Evolutionary conservation across 169 alveolate species (phyloP).

Genomic region (Plasmodium blacklocki): DNA sequence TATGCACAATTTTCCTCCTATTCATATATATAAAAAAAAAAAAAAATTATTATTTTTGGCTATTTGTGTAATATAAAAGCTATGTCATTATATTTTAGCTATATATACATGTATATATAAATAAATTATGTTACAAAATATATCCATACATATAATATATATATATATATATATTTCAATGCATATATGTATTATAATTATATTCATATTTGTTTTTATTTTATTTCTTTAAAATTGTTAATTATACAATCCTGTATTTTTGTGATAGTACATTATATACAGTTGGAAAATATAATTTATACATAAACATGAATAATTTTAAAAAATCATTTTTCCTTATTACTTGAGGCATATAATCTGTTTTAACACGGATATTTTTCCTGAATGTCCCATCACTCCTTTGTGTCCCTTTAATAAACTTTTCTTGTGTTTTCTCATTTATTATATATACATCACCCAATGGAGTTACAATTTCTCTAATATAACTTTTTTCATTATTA

Average conservation of each 20-base stretch:
- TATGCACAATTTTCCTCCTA: slow-evolving; percentile 72
- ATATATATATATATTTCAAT: neutral
- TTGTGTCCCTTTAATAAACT: slow-evolving; percentile 78
- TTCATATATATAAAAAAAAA: neutral
- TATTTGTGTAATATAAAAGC: too few relatives aligned
- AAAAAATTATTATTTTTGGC: too few relatives aligned
- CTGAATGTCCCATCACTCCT: slow-evolving; percentile 86
- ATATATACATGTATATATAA: neutral
- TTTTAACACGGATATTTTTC: slow-evolving; percentile 79
- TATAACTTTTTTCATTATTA: slow-evolving; percentile 3
- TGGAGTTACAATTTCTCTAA: slow-evolving; percentile 73
- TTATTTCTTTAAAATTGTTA: too few relatives aligned
- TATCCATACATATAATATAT: slow-evolving; percentile 12
- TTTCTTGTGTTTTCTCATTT: slow-evolving; percentile 80
- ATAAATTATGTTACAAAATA: neutral
- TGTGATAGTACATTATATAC: too few relatives aligned
- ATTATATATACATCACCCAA: slow-evolving; percentile 82
- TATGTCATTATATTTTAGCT: neutral
- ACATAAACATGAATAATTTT: too few relatives aligned
- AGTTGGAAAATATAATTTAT: too few relatives aligned
- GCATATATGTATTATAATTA: neutral
- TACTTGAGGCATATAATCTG: slow-evolving; percentile 86
- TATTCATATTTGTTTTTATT: too few relatives aligned
- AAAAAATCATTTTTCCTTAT: neutral
- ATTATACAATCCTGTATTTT: too few relatives aligned